Percentiles rank a stretch among this genome's conserved stretches.
phyloP scores from a whole-genome alignment of 345 rosid species.

The Populus euphratica region DNA sequence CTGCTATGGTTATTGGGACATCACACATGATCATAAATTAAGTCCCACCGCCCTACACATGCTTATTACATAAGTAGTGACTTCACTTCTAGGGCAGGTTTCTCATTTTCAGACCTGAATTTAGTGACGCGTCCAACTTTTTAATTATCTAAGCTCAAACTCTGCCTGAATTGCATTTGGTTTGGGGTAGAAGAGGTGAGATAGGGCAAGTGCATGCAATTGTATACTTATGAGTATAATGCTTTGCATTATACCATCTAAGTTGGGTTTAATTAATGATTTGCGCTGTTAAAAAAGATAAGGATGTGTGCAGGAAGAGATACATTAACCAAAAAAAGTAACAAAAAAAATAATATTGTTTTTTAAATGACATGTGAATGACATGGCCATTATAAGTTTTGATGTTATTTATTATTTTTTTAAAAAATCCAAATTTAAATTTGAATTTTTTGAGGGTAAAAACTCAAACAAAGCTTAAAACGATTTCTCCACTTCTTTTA shows the following conservation, averaged over 20 bases:
- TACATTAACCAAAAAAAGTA: no score
- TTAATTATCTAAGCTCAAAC: neutral
- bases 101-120: neutral
- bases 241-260: no score
- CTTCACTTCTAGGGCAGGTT: neutral
- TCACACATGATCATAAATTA: neutral
- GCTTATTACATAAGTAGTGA: neutral
- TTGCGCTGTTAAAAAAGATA: no score
- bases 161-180: neutral
- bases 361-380: neutral
- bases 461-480: neutral
- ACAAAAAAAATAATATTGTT: no score
- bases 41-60: conserved; percentile 5
- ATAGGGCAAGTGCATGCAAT: no score
- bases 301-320: no score
- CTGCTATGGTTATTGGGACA: neutral
- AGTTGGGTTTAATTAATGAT: no score
- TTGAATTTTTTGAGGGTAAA: neutral
- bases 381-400: neutral
- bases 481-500: no score
- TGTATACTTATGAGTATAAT: no score
- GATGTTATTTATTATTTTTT: neutral
- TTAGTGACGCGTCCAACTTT: neutral
- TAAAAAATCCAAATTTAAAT: neutral
- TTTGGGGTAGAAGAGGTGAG: neutral